These are phyloP conservation scores for Aspergillus kassunensis DNA, from an alignment of 495 filamentous ascomycete species.

Conservation along the genomic window DNA sequence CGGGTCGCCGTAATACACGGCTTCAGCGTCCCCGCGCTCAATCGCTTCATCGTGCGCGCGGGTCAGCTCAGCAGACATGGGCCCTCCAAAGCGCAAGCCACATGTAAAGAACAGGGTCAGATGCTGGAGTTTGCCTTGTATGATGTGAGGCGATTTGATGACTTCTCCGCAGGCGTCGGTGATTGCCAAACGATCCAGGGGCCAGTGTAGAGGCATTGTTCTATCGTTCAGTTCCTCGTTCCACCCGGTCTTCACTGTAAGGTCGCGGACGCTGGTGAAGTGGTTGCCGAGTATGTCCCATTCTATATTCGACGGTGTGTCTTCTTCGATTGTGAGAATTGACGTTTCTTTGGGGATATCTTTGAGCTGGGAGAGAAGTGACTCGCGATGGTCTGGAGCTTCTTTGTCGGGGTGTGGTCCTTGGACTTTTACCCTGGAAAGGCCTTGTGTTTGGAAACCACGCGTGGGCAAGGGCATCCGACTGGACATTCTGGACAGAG, in stretches of 20 bases:
- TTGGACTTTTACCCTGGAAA: slow-evolving; percentile 13
- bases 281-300: slow-evolving; percentile 23
- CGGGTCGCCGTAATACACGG: slow-evolving; percentile 2
- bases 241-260: slow-evolving; percentile 16
- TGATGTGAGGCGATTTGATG: slow-evolving; percentile 17
- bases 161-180: slow-evolving; percentile 12
- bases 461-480: neutral
- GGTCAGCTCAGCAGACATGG: slow-evolving; percentile 10
- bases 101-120: slow-evolving; percentile 19
- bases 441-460: neutral
- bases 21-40: slow-evolving; percentile 14
- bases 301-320: slow-evolving; percentile 21
- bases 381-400: neutral
- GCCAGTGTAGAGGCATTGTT: slow-evolving; percentile 26
- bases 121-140: slow-evolving; percentile 20
- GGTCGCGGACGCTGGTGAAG: slow-evolving; percentile 16
- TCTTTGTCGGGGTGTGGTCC: slow-evolving; percentile 9
- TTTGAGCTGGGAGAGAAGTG: slow-evolving; percentile 18
- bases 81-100: slow-evolving; percentile 25
- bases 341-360: slow-evolving; percentile 13
- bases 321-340: slow-evolving; percentile 15
- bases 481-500: neutral
- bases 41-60: slow-evolving; percentile 10
- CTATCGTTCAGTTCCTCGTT: slow-evolving; percentile 25
- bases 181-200: slow-evolving; percentile 15